Percentiles rank a stretch among this genome's conserved stretches.
phyloP scores from a whole-genome alignment of 805 yeast species.

The Lipomyces yamadae region DNA sequence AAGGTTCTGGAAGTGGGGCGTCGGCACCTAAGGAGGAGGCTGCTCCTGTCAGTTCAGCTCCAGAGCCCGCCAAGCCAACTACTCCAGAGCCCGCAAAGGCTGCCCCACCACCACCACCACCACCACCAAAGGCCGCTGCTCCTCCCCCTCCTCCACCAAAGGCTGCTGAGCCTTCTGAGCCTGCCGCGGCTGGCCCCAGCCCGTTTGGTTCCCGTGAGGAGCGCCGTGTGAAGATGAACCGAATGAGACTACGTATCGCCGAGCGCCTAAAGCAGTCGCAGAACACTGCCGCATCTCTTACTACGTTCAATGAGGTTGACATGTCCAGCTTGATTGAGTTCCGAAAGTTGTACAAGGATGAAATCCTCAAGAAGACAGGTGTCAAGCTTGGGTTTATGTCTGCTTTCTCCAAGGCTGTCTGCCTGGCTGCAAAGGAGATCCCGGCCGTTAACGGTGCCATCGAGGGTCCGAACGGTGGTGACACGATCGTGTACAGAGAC shows the following conservation, averaged over 20 bases:
- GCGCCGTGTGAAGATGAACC: slow-evolving; percentile 95
- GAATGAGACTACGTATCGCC: slow-evolving; percentile 98
- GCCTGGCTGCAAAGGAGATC: slow-evolving; percentile 89
- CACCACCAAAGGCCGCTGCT: slow-evolving; percentile 1
- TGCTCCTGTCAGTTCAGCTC: slow-evolving; percentile 44
- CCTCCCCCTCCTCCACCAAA: slow-evolving; percentile 43
- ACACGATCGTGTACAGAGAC: slow-evolving; percentile 94
- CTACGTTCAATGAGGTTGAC: slow-evolving; percentile 98
- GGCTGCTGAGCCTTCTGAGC: slow-evolving; percentile 40
- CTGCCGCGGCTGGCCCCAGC: slow-evolving; percentile 44
- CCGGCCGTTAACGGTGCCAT: slow-evolving; percentile 96
- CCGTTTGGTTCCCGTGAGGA: slow-evolving; percentile 77
- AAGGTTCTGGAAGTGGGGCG: slow-evolving; percentile 48
- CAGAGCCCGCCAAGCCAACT: slow-evolving; percentile 45
- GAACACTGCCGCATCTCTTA: slow-evolving; percentile 96
- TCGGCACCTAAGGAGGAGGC: slow-evolving; percentile 40
- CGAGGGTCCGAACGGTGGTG: slow-evolving; percentile 69
- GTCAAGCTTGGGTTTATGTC: slow-evolving; percentile 99
- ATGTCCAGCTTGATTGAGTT: slow-evolving; percentile 89
- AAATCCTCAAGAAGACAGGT: slow-evolving; percentile 89
- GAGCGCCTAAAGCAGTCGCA: slow-evolving; percentile 99
- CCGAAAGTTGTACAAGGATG: slow-evolving; percentile 97
- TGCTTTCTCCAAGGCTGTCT: slow-evolving; percentile 90
- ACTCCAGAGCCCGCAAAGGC: slow-evolving; percentile 44
- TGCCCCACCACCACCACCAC: slow-evolving; percentile 37